phyloP scores from a whole-genome alignment of 176 grass and related monocot genomes.

The Hyparrhenia diplandra region DNA sequence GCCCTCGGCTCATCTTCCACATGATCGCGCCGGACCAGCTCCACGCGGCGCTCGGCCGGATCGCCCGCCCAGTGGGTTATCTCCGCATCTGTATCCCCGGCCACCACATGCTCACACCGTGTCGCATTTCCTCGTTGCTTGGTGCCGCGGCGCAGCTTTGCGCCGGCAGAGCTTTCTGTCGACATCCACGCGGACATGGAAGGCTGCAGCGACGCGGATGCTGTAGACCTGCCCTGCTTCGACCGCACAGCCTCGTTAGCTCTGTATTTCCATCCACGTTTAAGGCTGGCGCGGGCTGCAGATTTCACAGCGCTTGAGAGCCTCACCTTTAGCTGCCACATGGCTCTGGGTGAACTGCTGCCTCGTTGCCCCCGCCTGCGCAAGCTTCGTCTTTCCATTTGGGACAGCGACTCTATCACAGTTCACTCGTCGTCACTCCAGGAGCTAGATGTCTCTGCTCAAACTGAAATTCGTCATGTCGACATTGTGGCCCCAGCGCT shows the following conservation, averaged over 20 bases:
- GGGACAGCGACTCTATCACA: background rate
- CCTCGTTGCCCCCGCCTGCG: background rate
- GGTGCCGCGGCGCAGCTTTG: background rate
- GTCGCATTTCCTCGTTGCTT: background rate
- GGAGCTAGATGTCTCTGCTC: background rate
- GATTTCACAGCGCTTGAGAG: background rate
- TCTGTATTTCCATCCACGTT: background rate
- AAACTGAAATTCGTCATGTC: fast-evolving
- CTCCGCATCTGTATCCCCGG: background rate
- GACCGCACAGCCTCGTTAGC: background rate
- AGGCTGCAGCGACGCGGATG: background rate
- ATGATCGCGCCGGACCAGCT: background rate
- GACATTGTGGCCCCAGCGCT: background rate
- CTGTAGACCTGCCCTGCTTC: background rate
- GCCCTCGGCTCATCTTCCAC: background rate
- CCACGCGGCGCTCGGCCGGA: background rate
- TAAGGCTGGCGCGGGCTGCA: background rate
- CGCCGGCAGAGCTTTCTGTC: background rate
- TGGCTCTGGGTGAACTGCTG: background rate
- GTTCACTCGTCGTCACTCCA: background rate
- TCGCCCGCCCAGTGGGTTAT: background rate
- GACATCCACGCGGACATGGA: no score
- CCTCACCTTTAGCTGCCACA: background rate
- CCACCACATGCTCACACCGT: background rate
- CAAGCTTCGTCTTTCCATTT: background rate